A percentile compares a stretch with the other conserved stretches of the same genome.
These are phyloP conservation scores for Cardamine chenopodiifolia DNA, from an alignment of 345 rosid species.

Conservation along the genomic window DNA sequence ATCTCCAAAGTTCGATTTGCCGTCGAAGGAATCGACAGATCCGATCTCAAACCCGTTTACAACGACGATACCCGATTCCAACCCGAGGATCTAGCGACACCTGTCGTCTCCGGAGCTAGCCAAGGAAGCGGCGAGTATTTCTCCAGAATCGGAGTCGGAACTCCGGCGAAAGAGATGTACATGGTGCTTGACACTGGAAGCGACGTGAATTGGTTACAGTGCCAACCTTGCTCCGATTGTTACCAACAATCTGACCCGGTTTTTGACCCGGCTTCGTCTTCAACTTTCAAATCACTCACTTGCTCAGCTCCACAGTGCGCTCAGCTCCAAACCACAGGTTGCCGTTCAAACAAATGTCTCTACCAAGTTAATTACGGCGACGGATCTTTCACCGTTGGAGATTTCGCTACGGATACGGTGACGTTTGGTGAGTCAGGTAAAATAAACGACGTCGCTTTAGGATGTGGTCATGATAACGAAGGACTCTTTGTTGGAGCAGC, in stretches of 20 bases:
- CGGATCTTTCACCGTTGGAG: constrained; percentile 85
- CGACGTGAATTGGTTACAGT: constrained; percentile 90
- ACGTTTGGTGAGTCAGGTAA: constrained; percentile 62
- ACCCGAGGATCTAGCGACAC: constrained; percentile 62
- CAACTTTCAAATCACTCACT: constrained; percentile 55
- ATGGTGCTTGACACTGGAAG: constrained; percentile 87
- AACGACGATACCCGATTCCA: constrained; percentile 42
- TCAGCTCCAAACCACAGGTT: constrained; percentile 56
- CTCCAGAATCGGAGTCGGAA: constrained; percentile 76
- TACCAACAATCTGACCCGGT: constrained; percentile 86
- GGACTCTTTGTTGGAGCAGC: constrained; percentile 82
- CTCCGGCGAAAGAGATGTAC: constrained; percentile 62
- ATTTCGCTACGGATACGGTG: constrained; percentile 70
- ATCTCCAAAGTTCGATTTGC: constrained; percentile 49
- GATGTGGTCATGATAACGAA: constrained; percentile 90
- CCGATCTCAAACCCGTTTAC: constrained; percentile 57
- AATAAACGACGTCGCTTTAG: constrained; percentile 55
- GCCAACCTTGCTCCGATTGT: constrained; percentile 76
- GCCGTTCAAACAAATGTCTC: constrained; percentile 57
- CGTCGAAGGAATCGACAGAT: constrained; percentile 49
- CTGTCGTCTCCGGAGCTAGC: constrained; percentile 68
- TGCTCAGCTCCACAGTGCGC: constrained; percentile 63
- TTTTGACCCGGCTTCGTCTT: constrained; percentile 67
- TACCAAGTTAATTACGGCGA: constrained; percentile 93
- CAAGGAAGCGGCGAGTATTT: constrained; percentile 98